Evolutionary conservation across 441 rosid genomes (phyloP), one percentile per base, ranked within the genome.

Genomic region (Lepidium campestre): DNA sequence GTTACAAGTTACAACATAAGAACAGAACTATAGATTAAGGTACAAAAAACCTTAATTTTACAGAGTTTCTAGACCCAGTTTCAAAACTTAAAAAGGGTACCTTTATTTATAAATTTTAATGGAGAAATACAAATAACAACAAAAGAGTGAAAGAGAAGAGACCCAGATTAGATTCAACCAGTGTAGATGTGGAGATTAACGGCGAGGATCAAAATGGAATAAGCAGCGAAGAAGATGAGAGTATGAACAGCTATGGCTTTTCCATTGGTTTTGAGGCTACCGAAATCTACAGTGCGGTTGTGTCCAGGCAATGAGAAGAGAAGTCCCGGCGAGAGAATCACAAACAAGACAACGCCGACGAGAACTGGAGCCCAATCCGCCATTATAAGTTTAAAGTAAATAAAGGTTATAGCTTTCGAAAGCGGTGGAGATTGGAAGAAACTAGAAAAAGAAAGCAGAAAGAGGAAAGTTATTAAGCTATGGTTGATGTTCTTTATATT

Each of bases 311-410:
- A 6, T 63, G 84, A 85, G 73, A 88, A 73, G 54, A 86, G 40
- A 36, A 84, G 82, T 2, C 91, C 91, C 0, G 89, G 89, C 0
- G 88, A 77, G 12, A 88, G 84, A 3, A 86, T 60, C 42, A 82
- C 81, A 75, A 88, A 88, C 3, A 85, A 71, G 58, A 83, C 7
- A 1, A 78, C 48, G 15, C 90, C 91, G 13, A 85, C 37, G 9
- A 85, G 13, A 37, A 84, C 68, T 2, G 94, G 94, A 49, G 89
- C 94, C 94, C 91, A 85, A 60, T 80, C 90, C 65, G 68, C 65
- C 85, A 83, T 82, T 72, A 37, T 40, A 12, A 10, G 48, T 41
- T 6, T 19, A 36, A n/a, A 18, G 58, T 42, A 11, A 15, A 54
- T 22, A 62, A 39, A 36, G 53, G 10, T 64, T 37, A 2, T 22